Base-by-base conservation (phyloP, 208 protist species). In the Wallacemonas sp. region DNA sequence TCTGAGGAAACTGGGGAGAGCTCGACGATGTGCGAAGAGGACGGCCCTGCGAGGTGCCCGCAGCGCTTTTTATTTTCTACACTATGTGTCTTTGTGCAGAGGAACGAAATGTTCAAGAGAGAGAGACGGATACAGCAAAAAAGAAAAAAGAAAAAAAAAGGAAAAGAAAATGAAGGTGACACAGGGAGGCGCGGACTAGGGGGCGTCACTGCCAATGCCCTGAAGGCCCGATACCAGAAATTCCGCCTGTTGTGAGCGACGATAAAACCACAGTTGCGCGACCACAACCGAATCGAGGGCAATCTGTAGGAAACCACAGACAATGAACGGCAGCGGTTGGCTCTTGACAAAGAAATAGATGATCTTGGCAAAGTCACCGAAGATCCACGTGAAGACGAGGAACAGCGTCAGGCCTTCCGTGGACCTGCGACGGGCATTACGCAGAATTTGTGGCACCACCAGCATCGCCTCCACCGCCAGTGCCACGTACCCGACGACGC, bases 391-490 rank as follows among this genome's bases (percentile, higher is more conserved):
- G 27, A 90, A 29, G 27, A 93, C 71, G 24, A 95, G 71, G 12
- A 91, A 13, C 29, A 79, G 59, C 10, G 73, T 76, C 5, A 95
- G 67, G 2, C 89, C 89, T 37, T 84, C 58, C 1, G 86, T 93
- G 48, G 71, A 86, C 34, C 67, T 50, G 17, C 83, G 72, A n/a
- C 83, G 73, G 8, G 78, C 61, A 61, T 95, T 93, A 13, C 68
- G 76, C n/a, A 93, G 55, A 34, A 93, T 88, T 62, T 95, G 89
- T 29, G 89, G 89, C 9, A 89, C 1, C 24, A 91, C 74, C 19
- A 95, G 65, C 37, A 81, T 58, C 13, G 86, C 69, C 61, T 95
- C 86, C 21, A 91, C 72, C 29, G 73, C 67, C 10, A 95, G 68
- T 1, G 89, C 68, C 6, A 68, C 4, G 73, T 91, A 95, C 15